Evolutionary conservation across 352 stramenopile species (phyloP), one percentile per base, ranked within the genome.

Genomic region (Pythium brachiatum): DNA sequence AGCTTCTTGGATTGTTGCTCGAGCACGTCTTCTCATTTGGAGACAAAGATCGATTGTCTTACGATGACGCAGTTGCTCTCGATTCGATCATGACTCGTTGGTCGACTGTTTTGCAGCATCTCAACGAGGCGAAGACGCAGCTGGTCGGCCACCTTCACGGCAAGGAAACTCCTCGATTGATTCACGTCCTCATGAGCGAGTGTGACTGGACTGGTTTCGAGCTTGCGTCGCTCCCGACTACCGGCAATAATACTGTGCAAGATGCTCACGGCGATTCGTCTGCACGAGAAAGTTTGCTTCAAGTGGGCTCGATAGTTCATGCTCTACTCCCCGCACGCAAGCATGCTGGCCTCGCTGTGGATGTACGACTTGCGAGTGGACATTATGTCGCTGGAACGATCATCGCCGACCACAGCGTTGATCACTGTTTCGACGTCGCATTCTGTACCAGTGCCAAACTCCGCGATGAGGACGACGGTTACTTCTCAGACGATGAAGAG

Each of bases 191-290:
- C 7, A 83, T 88, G 27, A 78, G 69, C 2, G 71, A 85, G 29
- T 91, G 82, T 36, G 75, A 91, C 32, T 91, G 82, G 82, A 88
- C 71, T 8, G 82, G 78, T 7, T 83, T 86, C 27, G 78, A 89
- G 39, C 71, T 79, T 16, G 64, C 56, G 8, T 62, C 61, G 7
- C 20, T 73, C 3, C 62, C 32, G 16, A 29, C 18, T 47, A 48
- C 7, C 27, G n/a, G 38, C 7, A 39, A 32, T 27, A 15, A 15
- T 18, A 15, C 3, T 15, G 18, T 26, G 7, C 41, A 20, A 3
- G 41, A 48, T 48, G 1, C 41, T 1, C 41, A 48, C 18, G 18
- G n/a, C 3, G 20, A 26, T 20, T 48, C 41, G 41, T 48, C 27
- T 51, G 39, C 39, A 27, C 16, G 63, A 2, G 55, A 74, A 31